Percentiles rank a stretch among this genome's conserved stretches.
phyloP scores from a whole-genome alignment of 306 rosid genomes.

The Glycine latifolia region DNA sequence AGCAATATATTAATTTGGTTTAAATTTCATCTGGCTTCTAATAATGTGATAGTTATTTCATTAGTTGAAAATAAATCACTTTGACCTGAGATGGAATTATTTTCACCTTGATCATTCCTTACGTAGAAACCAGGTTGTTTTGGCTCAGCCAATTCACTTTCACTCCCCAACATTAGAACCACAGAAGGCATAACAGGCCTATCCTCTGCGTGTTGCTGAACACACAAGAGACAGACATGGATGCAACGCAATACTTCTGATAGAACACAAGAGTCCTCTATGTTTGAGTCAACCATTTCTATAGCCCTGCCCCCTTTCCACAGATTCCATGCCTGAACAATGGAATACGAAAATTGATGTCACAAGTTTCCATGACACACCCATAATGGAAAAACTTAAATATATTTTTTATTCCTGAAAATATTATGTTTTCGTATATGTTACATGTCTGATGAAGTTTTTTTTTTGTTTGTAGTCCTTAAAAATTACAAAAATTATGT shows the following conservation, averaged over 20 bases:
- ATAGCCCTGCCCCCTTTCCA: conserved; percentile 55
- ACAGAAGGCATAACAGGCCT: conserved; percentile 52
- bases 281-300: conserved; percentile 53
- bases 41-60: conserved; percentile 31
- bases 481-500: not conserved
- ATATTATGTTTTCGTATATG: not conserved
- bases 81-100: not conserved
- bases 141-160: conserved; percentile 51
- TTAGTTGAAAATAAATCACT: conserved; percentile 43
- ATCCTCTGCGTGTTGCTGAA: conserved; percentile 54
- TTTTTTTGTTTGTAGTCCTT: not conserved
- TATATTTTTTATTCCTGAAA: not conserved
- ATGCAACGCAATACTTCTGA: conserved; percentile 57
- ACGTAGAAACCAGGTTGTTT: conserved; percentile 61
- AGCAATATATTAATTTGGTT: not conserved
- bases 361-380: not conserved
- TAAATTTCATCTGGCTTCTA: conserved; percentile 39
- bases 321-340: conserved; percentile 63
- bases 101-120: not conserved
- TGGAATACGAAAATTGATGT: not conserved
- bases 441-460: not conserved
- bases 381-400: not conserved
- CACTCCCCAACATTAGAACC: conserved; percentile 56
- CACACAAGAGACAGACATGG: conserved; percentile 62
- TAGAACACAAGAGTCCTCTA: conserved; percentile 30